phyloP scores from a whole-genome alignment of 257 asterid species.

The Solanum raphanifolium region DNA sequence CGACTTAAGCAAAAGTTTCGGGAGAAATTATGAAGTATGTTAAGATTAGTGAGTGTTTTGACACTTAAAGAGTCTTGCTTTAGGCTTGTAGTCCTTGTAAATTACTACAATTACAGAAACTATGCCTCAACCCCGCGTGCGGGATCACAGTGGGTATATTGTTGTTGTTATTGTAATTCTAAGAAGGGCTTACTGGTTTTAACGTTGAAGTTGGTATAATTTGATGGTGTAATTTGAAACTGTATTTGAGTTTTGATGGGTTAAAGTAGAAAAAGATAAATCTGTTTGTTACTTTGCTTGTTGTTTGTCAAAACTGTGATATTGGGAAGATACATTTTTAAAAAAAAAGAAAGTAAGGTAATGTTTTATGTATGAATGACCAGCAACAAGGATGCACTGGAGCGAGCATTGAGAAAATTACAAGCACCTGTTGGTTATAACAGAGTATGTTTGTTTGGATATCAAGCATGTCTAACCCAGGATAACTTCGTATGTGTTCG shows the following conservation, averaged over 20 bases:
- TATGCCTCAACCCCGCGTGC: background rate
- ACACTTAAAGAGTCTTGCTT: background rate
- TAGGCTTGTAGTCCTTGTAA: background rate
- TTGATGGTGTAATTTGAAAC: background rate
- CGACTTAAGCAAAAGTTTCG: background rate
- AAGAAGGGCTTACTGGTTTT: background rate
- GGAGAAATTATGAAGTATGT: background rate
- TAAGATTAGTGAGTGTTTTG: background rate
- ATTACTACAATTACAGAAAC: background rate
- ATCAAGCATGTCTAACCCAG: background rate
- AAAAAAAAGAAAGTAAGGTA: background rate
- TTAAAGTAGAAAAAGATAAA: background rate
- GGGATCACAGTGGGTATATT: background rate
- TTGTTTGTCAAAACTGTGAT: background rate
- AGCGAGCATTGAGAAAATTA: background rate
- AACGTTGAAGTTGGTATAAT: background rate
- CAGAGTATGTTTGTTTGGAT: background rate
- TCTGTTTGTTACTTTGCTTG: background rate
- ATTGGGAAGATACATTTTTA: background rate
- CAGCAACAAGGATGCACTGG: background rate
- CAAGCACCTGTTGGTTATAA: background rate
- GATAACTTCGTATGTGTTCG: background rate
- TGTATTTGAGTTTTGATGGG: background rate
- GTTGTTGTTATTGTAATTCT: background rate
- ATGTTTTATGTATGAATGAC: background rate